Conservation (phyloP, 2,329 filamentous ascomycete genomes). For the Nigrospora sphaerica region DNA sequence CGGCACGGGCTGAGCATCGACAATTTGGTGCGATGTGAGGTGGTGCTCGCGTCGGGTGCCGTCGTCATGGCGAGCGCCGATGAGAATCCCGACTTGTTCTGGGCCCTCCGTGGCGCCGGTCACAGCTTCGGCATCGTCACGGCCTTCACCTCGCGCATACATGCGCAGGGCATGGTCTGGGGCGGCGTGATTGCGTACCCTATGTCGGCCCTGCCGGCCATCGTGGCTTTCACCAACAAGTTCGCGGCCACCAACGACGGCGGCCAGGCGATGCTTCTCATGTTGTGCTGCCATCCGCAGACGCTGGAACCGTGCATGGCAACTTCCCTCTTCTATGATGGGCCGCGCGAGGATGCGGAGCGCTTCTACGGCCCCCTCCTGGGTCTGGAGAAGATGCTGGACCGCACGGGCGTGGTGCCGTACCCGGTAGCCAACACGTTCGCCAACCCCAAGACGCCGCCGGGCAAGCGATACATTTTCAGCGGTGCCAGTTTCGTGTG, state of each 20-base stretch:
- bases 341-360: slow-evolving; percentile 1
- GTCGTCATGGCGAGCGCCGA: slow-evolving; percentile 29
- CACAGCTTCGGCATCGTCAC: slow-evolving; percentile 36
- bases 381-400: slow-evolving; percentile 1
- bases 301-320: slow-evolving; percentile 5
- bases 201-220: slow-evolving; percentile 13
- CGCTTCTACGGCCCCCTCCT: slow-evolving; percentile 1
- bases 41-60: slow-evolving; percentile 30
- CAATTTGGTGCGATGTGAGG: slow-evolving; percentile 27
- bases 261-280: slow-evolving; percentile 7
- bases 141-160: slow-evolving; percentile 25
- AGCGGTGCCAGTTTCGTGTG: slow-evolving; percentile 37
- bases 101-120: slow-evolving; percentile 32
- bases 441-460: slow-evolving; percentile 29
- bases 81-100: slow-evolving; percentile 35
- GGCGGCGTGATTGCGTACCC: slow-evolving; percentile 17
- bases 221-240: slow-evolving; percentile 23
- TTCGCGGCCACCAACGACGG: slow-evolving; percentile 15
- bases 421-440: slow-evolving; percentile 24
- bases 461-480: slow-evolving; percentile 28
- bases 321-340: slow-evolving; percentile 3
- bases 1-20: slow-evolving; percentile 43
- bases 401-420: not conserved
- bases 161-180: slow-evolving; percentile 24
- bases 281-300: slow-evolving; percentile 19